These are phyloP conservation scores for Thalassiosira mediterranea DNA, from an alignment of 352 stramenopile species.

Conservation along the genomic window DNA sequence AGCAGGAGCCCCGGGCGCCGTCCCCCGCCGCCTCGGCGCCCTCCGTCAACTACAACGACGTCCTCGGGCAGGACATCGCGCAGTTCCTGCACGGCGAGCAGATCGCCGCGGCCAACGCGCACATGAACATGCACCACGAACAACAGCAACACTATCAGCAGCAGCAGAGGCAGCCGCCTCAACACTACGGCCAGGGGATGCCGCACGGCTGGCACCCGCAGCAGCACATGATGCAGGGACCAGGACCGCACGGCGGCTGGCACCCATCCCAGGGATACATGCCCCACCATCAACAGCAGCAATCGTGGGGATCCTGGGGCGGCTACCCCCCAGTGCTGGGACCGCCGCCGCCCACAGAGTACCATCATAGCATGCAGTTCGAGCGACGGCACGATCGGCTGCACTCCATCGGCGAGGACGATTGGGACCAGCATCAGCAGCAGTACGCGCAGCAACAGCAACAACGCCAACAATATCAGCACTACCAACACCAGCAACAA, in stretches of 20 bases:
- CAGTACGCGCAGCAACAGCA: constrained; percentile 17
- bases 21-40: too few relatives aligned
- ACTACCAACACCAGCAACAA: constrained; percentile 19
- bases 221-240: background rate
- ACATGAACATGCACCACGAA: too few relatives aligned
- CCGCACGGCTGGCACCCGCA: background rate
- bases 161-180: background rate
- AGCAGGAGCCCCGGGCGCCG: constrained; percentile 3
- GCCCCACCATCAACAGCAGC: constrained; percentile 2
- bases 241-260: too few relatives aligned
- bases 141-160: background rate
- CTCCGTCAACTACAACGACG: constrained; percentile 38
- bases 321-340: background rate
- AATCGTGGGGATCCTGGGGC: background rate
- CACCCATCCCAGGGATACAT: too few relatives aligned
- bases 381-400: constrained; percentile 6
- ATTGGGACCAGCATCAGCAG: constrained; percentile 24
- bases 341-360: constrained; percentile 10
- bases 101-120: constrained; percentile 10
- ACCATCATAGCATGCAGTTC: constrained; percentile 25
- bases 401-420: constrained; percentile 32
- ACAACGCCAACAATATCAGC: background rate
- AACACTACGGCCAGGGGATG: background rate
- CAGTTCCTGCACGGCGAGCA: constrained; percentile 43
- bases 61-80: constrained; percentile 40